These are phyloP conservation scores for Amoeboaphelidium protococcarum DNA, from an alignment of 371 early-diverging fungal genomes.

Conservation along the genomic window DNA sequence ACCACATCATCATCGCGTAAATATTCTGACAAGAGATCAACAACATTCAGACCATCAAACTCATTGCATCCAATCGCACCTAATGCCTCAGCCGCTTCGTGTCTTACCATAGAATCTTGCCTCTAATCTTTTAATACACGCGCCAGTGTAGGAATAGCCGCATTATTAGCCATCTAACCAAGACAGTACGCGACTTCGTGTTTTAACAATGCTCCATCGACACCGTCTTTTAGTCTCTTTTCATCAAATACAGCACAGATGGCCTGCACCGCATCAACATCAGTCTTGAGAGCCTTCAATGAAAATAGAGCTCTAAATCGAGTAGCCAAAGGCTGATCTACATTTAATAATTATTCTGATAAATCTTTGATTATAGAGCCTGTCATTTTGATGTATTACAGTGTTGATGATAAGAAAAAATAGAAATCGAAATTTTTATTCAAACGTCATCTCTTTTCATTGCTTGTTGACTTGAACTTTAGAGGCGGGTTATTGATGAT, in stretches of 20 bases:
- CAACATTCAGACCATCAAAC: constrained; percentile 21
- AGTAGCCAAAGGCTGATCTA: constrained; percentile 31
- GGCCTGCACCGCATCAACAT: constrained; percentile 22
- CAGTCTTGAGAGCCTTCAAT: constrained; percentile 60
- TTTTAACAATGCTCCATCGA: constrained; percentile 80
- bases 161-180: constrained; percentile 80
- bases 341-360: too few species aligned
- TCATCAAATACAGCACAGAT: background rate
- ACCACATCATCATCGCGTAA: constrained; percentile 15
- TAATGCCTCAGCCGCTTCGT: constrained; percentile 96
- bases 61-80: constrained; percentile 64
- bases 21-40: constrained; percentile 42
- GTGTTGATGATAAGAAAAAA: too few species aligned
- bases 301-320: constrained; percentile 89
- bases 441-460: too few species aligned
- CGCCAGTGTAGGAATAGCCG: constrained; percentile 41
- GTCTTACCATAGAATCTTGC: constrained; percentile 92
- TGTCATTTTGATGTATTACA: too few species aligned
- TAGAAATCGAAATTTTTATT: too few species aligned
- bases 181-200: constrained; percentile 97
- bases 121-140: constrained; percentile 30
- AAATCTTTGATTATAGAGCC: too few species aligned
- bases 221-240: constrained; percentile 78
- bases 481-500: too few species aligned
- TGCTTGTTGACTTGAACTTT: too few species aligned